Evolutionary conservation across 768 basidiomycete genomes (phyloP), one percentile per base, ranked within the genome.

Genomic region (Clathrus columnatus): DNA sequence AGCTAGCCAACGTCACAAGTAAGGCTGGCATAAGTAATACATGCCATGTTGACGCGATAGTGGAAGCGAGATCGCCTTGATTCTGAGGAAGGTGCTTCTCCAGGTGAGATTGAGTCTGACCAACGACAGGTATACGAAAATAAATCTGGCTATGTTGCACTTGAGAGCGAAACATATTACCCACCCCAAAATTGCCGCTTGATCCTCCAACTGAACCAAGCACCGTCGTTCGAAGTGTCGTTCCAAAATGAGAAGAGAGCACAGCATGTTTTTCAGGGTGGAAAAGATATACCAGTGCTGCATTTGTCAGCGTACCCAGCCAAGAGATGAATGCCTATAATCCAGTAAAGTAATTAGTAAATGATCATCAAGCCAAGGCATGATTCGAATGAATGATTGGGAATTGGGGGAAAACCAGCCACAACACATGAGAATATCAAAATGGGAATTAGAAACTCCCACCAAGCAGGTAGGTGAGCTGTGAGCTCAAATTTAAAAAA

Each of bases 271-370:
- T 30, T 26, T 48, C 26, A 14, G 84, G 81, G 14, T 78, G 82
- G 77, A 96, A 95, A 61, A 96, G 82, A 72, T 91, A 93, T 49
- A 95, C 86, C 52, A 99, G 81, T 6, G 93, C 86, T 0, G 91
- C 78, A 69, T 94, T 96, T 26, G 85, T 91, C 27, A 97, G 72
- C 0, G 92, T 85, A 4, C 84, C 84, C 50, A 95, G 73, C 92
- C 93, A 98, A 11, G 91, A 80, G 66, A 99, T 76, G 73, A 91
- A 85, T 45, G 68, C 68, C 74, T 75, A 62, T 16, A 18, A 18
- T 5, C 32, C 20, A 16, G 6, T 7, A 36, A 4, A 5, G 10
- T 4, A 36, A 36, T 14, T 4, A 36, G 36, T 14, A 36, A 32
- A 7, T 36, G 4, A 36, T 14, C 7, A 36, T 36, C 7, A n/a